Evolutionary conservation across 1,284 basidiomycete species (phyloP).

Genomic region (Fomitiporia mediterranea): DNA sequence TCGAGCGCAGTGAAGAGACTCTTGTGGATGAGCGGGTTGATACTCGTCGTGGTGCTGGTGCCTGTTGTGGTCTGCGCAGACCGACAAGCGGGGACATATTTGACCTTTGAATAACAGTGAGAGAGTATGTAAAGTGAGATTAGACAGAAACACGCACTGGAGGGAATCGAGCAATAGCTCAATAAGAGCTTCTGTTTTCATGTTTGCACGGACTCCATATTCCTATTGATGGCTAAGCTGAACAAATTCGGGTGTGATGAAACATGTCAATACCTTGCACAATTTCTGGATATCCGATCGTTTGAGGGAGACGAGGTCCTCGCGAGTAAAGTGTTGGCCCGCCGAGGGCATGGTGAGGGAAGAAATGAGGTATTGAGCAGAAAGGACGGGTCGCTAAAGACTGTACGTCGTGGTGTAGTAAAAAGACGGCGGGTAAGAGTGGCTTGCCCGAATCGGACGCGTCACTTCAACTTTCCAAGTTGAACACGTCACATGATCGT

Average conservation of each 20-base stretch:
- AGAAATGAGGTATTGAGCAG: neutral
- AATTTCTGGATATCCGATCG: conserved; percentile 66
- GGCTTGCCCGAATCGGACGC: conserved; percentile 1
- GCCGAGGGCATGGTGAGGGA: conserved; percentile 6
- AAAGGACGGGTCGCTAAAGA: too few species aligned
- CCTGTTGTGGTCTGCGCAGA: conserved; percentile 7
- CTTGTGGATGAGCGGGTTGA: conserved; percentile 18
- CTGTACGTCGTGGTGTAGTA: neutral
- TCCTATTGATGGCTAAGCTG: conserved; percentile 42
- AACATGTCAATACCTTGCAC: conserved; percentile 54
- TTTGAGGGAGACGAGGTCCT: conserved; percentile 42
- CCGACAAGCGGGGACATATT: conserved; percentile 19
- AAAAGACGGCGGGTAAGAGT: neutral
- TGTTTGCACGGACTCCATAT: conserved; percentile 71
- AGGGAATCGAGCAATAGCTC: conserved; percentile 59
- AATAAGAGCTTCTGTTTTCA: conserved; percentile 72
- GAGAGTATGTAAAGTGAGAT: neutral
- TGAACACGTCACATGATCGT: conserved; percentile 6
- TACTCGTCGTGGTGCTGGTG: conserved; percentile 9
- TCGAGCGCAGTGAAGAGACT: conserved; percentile 10
- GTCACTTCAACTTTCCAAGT: neutral
- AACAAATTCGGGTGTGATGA: conserved; percentile 5
- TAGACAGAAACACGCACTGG: conserved; percentile 31
- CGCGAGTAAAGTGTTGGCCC: conserved; percentile 16
- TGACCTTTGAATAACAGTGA: conserved; percentile 7